These are phyloP conservation scores for Phytophthora fragariae DNA, from an alignment of 352 stramenopile species.

Conservation along the genomic window DNA sequence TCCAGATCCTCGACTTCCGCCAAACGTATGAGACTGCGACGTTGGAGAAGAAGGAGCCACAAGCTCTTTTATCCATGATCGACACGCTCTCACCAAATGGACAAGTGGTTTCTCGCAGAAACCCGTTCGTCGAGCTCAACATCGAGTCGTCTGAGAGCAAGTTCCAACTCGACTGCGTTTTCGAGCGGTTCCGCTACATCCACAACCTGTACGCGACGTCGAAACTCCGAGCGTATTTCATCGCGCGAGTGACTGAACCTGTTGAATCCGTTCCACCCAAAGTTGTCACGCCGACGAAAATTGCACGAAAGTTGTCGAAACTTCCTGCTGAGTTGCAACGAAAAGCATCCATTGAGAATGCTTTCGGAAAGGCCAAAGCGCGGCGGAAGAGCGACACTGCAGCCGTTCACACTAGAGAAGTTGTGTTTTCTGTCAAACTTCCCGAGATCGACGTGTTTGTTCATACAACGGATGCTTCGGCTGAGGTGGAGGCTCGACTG, in stretches of 20 bases:
- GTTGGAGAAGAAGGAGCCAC: conserved; percentile 32
- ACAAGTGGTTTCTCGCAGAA: conserved; percentile 16
- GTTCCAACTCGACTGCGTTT: conserved; percentile 61
- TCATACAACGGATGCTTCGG: conserved; percentile 66
- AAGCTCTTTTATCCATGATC: conserved; percentile 43
- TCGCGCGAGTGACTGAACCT: conserved; percentile 17
- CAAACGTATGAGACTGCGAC: conserved; percentile 36
- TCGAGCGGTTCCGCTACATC: conserved; percentile 77
- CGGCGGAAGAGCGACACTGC: conserved; percentile 25
- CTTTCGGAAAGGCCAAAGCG: conserved; percentile 16
- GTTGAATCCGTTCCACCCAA: conserved; percentile 6
- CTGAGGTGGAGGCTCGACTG: conserved; percentile 69
- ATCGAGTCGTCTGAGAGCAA: conserved; percentile 67
- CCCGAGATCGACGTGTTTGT: conserved; percentile 73
- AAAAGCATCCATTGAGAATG: conserved; percentile 29
- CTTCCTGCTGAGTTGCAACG: conserved; percentile 27
- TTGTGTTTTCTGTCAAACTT: conserved; percentile 66
- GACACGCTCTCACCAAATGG: conserved; percentile 9
- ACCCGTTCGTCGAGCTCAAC: conserved; percentile 56
- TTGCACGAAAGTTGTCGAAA: conserved; percentile 17
- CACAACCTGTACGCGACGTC: conserved; percentile 70
- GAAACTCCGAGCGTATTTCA: conserved; percentile 77
- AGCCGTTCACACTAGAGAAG: conserved; percentile 21
- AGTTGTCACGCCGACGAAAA: conserved; percentile 14
- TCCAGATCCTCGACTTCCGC: conserved; percentile 78